A percentile compares a stretch with the other conserved stretches of the same genome.
Conservation (phyloP, 2,329 filamentous ascomycete genomes). For the Cytospora chrysosperma region DNA sequence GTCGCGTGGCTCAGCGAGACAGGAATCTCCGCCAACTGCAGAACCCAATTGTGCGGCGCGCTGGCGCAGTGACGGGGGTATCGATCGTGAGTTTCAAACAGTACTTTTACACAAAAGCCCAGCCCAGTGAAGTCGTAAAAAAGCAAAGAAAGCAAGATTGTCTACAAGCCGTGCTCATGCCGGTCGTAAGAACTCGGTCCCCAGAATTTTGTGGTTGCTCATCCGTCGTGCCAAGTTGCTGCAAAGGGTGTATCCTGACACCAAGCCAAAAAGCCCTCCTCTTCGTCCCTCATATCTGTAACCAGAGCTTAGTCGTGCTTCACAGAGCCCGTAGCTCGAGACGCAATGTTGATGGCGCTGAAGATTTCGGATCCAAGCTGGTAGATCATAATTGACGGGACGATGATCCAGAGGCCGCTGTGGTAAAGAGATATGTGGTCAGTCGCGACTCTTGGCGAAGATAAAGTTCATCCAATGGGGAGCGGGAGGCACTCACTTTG, state of each 20-base stretch:
- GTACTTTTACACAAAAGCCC: background rate
- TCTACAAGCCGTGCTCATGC: background rate
- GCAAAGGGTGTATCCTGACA: background rate
- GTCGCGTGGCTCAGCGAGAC: background rate
- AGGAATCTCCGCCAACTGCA: background rate
- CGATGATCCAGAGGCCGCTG: slow-evolving; percentile 56
- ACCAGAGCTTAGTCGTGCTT: slow-evolving; percentile 41
- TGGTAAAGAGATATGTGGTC: background rate
- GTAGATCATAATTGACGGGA: slow-evolving; percentile 52
- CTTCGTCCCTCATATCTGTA: background rate
- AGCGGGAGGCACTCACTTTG: slow-evolving; percentile 48
- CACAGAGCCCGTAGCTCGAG: slow-evolving; percentile 30
- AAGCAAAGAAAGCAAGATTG: background rate
- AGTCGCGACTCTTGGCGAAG: background rate
- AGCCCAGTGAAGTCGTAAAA: background rate
- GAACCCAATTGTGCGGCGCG: background rate
- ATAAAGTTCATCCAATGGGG: background rate
- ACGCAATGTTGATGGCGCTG: slow-evolving; percentile 42
- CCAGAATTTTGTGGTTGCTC: background rate
- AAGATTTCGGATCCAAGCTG: slow-evolving; percentile 50
- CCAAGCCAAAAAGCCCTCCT: background rate
- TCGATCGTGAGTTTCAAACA: background rate
- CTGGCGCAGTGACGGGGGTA: background rate
- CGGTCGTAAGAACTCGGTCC: background rate
- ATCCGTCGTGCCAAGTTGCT: background rate